phyloP scores from a whole-genome alignment of 2,329 filamentous ascomycete species.

The Aspergillus sp. region DNA sequence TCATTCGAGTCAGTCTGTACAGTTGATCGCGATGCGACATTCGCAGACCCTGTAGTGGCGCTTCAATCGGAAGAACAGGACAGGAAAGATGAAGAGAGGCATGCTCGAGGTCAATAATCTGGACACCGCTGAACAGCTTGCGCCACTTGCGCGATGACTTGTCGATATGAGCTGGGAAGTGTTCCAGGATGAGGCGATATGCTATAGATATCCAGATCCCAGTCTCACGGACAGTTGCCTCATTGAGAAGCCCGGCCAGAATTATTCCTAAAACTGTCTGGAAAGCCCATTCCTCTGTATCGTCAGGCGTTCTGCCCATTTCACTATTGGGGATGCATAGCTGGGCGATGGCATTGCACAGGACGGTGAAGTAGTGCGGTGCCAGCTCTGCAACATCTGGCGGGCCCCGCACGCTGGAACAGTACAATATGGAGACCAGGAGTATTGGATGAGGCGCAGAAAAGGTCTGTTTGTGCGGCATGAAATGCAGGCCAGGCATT shows the following conservation, averaged over 20 bases:
- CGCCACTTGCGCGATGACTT: conserved; percentile 4
- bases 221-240: conserved; percentile 6
- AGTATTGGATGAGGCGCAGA: conserved; percentile 5
- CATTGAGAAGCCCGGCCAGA: not conserved
- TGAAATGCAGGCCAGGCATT: conserved; percentile 9
- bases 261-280: conserved; percentile 1
- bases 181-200: conserved; percentile 8
- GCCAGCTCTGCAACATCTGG: not conserved
- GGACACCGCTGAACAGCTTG: conserved; percentile 2
- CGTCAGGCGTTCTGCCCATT: not conserved
- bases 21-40: conserved; percentile 2
- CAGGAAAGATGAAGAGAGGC: conserved; percentile 7
- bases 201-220: conserved; percentile 10
- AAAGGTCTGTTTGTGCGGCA: conserved; percentile 8
- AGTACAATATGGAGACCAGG: conserved; percentile 3
- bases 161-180: conserved; percentile 3
- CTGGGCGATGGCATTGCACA: conserved; percentile 2
- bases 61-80: conserved; percentile 2
- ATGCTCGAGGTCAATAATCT: conserved; percentile 7
- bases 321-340: conserved; percentile 5
- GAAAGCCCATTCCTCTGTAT: conserved; percentile 5
- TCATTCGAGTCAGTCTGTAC: conserved; percentile 3
- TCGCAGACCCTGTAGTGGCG: not conserved
- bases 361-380: not conserved
- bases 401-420: conserved; percentile 2